Base-by-base conservation (phyloP, 2,329 filamentous ascomycete genomes). In the Macroventuria anomochaeta region DNA sequence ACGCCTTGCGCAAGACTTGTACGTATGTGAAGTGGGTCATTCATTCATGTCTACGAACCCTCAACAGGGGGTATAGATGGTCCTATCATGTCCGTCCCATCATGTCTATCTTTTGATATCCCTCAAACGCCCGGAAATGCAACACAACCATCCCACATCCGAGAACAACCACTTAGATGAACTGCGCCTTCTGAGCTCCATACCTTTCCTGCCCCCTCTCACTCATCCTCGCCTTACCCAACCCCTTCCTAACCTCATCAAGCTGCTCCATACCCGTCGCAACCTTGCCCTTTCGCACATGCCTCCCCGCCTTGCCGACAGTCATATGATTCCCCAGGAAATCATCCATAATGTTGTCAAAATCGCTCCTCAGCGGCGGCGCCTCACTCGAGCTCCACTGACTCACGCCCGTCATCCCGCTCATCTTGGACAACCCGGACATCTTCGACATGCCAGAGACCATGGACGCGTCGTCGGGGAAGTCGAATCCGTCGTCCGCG, bases 281-380 rank as follows among this genome's bases (percentile, higher is more conserved):
- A 61, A 89, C 86, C 70, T 88, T 90, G 15, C 88, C 88, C 76
- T 93, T 91, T 78, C 93, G 93, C 17, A 91, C 84, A 47, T 82
- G 76, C 36, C 75, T 67, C 21, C 52, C 52, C 2, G 52, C 13
- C 78, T 91, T 92, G 2, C 88, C 88, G 20, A 83, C 83, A 75
- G 86, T 88, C 8, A 85, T 85, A 70, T 90, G 88, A 28, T 81
- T 86, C 7, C 87, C 89, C 21, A 97, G 77, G 76, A 99, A 99
- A 51, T 96, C 93, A 70, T 97, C 93, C 81, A 99, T 86, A 71
- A 97, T 91, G 57, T 81, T 84, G 71, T 96, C 88, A 75, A 99
- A 96, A 71, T 97, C 93, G 32, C 82, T 80, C 38, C 91, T 81
- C 31, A 91, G 78, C 8, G 88, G 83, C 1, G 79, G 77, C 13